These are phyloP conservation scores for Colletotrichum sp. DNA, from an alignment of 2,329 filamentous ascomycete species.

Conservation along the genomic window DNA sequence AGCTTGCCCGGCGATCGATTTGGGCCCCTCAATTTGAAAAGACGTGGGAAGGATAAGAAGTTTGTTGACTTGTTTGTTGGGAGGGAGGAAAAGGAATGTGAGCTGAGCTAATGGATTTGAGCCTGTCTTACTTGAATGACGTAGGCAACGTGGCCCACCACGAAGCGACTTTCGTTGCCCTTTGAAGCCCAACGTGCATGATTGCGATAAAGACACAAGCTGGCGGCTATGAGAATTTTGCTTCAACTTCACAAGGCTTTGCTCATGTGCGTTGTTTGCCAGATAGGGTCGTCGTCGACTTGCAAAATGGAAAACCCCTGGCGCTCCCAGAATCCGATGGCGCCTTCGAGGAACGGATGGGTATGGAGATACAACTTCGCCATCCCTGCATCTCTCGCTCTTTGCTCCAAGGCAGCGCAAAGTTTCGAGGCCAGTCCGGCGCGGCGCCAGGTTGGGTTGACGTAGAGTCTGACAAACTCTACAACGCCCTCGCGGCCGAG, in stretches of 20 bases:
- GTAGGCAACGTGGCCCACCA: not conserved
- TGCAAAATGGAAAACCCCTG: constrained; percentile 25
- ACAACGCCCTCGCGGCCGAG: constrained; percentile 23
- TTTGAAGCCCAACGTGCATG: not conserved
- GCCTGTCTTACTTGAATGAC: not conserved
- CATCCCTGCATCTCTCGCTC: constrained; percentile 20
- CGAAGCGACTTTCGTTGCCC: not conserved
- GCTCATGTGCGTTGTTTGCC: constrained; percentile 33
- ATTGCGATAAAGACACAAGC: not conserved
- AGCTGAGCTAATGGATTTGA: not conserved
- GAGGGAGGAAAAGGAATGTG: not conserved
- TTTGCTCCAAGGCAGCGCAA: constrained; percentile 19
- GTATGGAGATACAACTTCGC: constrained; percentile 30
- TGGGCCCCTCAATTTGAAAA: not conserved
- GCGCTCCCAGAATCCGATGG: constrained; percentile 29
- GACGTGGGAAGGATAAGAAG: not conserved
- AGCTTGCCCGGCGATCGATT: not conserved
- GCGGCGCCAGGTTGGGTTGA: constrained; percentile 29
- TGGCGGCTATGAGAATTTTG: not conserved
- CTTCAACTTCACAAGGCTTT: not conserved
- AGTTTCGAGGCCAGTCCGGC: constrained; percentile 29
- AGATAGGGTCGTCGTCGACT: constrained; percentile 28
- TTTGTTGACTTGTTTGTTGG: not conserved
- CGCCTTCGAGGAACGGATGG: constrained; percentile 30
- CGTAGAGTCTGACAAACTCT: constrained; percentile 32